phyloP scores from a whole-genome alignment of 2,329 filamentous ascomycete species.

The Tetracladium maxilliforme region DNA sequence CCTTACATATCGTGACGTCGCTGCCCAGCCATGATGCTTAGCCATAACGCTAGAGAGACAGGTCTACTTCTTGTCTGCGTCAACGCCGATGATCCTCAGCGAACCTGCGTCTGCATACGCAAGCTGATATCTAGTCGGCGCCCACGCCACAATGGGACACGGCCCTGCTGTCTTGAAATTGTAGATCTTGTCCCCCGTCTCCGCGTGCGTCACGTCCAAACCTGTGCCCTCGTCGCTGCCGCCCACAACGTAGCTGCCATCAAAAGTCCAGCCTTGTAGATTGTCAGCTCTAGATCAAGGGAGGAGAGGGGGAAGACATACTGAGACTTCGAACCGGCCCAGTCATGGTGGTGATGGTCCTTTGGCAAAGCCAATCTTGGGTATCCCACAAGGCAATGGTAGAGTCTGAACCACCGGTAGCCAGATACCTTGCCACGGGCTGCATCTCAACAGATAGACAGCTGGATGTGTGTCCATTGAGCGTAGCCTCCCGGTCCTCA shows the following conservation, averaged over 20 bases:
- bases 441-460: slow-evolving; percentile 56
- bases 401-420: slow-evolving; percentile 62
- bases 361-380: slow-evolving; percentile 59
- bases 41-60: slow-evolving; percentile 1
- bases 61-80: slow-evolving; percentile 27
- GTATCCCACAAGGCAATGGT: slow-evolving; percentile 70
- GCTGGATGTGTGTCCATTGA: slow-evolving; percentile 60
- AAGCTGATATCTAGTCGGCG: slow-evolving; percentile 58
- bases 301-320: slow-evolving; percentile 9
- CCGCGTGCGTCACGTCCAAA: slow-evolving; percentile 55
- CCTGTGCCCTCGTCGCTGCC: slow-evolving; percentile 60
- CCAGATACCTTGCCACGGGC: slow-evolving; percentile 56
- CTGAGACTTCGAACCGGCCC: slow-evolving; percentile 55
- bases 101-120: slow-evolving; percentile 59
- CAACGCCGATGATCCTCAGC: slow-evolving; percentile 47
- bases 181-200: slow-evolving; percentile 59
- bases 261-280: slow-evolving; percentile 70
- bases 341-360: slow-evolving; percentile 53
- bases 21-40: slow-evolving; percentile 1
- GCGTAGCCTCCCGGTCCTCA: slow-evolving; percentile 33
- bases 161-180: slow-evolving; percentile 53
- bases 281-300: slow-evolving; percentile 20
- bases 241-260: slow-evolving; percentile 60
- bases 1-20: too few species aligned
- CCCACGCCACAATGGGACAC: slow-evolving; percentile 58